Conservation (phyloP, 306 rosid species). For the Begonia loranthoides region DNA sequence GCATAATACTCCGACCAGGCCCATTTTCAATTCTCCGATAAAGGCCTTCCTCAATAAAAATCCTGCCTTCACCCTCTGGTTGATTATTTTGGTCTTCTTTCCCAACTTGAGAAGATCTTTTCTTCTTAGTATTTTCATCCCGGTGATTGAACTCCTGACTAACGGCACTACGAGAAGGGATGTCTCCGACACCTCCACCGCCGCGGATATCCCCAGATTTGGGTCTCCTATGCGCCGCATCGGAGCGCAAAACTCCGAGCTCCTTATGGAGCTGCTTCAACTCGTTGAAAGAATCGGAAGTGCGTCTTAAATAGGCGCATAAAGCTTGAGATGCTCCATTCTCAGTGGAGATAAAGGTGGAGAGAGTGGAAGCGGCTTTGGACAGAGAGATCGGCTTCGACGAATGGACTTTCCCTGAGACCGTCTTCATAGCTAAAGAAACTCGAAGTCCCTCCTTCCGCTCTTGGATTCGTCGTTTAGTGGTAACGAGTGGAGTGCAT, state of each 20-base stretch:
- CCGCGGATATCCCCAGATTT: conserved; percentile 8
- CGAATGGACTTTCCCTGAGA: conserved; percentile 16
- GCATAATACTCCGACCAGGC: background rate
- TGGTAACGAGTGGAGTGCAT: too few relatives aligned
- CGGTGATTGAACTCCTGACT: conserved; percentile 9
- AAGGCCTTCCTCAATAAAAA: background rate
- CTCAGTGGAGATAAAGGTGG: conserved; percentile 20
- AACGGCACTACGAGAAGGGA: background rate
- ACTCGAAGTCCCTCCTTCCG: too few relatives aligned
- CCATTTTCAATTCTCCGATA: background rate
- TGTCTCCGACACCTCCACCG: conserved; percentile 4
- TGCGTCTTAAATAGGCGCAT: conserved; percentile 28
- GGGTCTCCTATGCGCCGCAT: conserved; percentile 2
- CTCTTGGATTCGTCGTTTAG: too few relatives aligned
- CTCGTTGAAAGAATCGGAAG: conserved; percentile 34
- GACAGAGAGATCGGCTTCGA: conserved; percentile 35
- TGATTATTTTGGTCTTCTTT: background rate
- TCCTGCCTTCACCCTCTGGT: background rate
- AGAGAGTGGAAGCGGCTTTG: conserved; percentile 25
- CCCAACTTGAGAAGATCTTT: background rate
- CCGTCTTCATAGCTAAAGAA: conserved; percentile 15
- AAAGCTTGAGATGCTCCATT: conserved; percentile 23
- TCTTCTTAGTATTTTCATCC: background rate
- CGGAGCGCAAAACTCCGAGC: conserved; percentile 8
- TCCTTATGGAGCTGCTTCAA: conserved; percentile 29